Evolutionary conservation across 2,329 filamentous ascomycete genomes (phyloP).

Genomic region (Daldinia sp.): DNA sequence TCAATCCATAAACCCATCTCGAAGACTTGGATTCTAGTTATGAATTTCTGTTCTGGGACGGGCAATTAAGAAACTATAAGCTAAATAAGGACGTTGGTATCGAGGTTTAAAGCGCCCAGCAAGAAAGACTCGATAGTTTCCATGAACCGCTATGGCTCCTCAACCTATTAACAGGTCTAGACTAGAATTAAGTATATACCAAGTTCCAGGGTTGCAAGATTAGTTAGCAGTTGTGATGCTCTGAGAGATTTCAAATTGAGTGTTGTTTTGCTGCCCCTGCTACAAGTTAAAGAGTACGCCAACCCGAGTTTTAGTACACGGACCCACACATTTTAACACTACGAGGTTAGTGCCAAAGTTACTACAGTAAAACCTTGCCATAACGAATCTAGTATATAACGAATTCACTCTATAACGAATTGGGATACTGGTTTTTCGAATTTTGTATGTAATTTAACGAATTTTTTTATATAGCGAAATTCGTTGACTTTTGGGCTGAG

Average conservation of each 20-base stretch:
- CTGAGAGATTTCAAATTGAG: neutral
- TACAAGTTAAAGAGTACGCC: neutral
- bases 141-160: neutral
- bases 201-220: neutral
- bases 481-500: too few relatives aligned
- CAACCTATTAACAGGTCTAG: too few relatives aligned
- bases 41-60: neutral
- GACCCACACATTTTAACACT: too few relatives aligned
- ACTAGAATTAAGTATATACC: neutral
- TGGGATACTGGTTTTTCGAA: too few relatives aligned
- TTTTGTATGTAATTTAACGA: too few relatives aligned
- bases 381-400: too few relatives aligned
- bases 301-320: too few relatives aligned
- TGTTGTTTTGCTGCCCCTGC: neutral
- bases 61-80: neutral
- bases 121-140: neutral
- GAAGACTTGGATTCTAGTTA: neutral
- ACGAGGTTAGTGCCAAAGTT: too few relatives aligned
- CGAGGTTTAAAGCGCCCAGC: neutral
- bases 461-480: too few relatives aligned
- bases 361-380: too few relatives aligned
- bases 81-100: neutral
- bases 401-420: too few relatives aligned
- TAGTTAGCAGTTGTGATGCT: neutral
- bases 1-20: neutral